These are phyloP conservation scores for Trapa bicornis DNA, from an alignment of 345 rosid genomes.

Conservation along the genomic window DNA sequence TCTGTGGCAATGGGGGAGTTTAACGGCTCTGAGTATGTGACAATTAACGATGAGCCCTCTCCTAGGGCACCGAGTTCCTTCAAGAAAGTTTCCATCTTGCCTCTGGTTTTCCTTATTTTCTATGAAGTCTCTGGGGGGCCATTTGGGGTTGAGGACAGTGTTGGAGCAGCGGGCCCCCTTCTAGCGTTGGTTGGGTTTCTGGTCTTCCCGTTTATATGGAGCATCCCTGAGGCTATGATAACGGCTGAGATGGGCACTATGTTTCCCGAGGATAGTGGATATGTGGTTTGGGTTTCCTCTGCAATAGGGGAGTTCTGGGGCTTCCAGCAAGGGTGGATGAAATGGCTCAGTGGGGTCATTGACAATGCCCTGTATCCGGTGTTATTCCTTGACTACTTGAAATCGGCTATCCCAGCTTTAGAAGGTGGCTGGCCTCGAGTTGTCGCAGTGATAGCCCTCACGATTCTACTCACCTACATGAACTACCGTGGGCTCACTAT, in stretches of 20 bases:
- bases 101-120: slow-evolving; percentile 25
- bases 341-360: slow-evolving; percentile 31
- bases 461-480: slow-evolving; percentile 18
- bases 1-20: slow-evolving; percentile 4
- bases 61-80: slow-evolving; percentile 10
- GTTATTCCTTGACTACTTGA: slow-evolving; percentile 24
- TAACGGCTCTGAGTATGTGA: not conserved
- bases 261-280: slow-evolving; percentile 32
- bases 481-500: slow-evolving; percentile 26
- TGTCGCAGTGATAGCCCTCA: slow-evolving; percentile 14
- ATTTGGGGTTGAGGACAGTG: slow-evolving; percentile 30
- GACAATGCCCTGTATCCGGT: slow-evolving; percentile 29
- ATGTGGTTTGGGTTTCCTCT: slow-evolving; percentile 29
- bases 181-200: slow-evolving; percentile 24
- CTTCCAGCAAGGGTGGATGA: slow-evolving; percentile 35
- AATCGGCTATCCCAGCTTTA: slow-evolving; percentile 19
- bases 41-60: slow-evolving; percentile 6
- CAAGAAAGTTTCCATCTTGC: slow-evolving; percentile 21
- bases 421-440: slow-evolving; percentile 20
- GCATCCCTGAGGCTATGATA: slow-evolving; percentile 27
- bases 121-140: slow-evolving; percentile 33
- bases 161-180: slow-evolving; percentile 30
- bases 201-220: slow-evolving; percentile 26
- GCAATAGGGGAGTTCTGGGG: slow-evolving; percentile 28
- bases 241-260: slow-evolving; percentile 33